phyloP scores from a whole-genome alignment of 768 basidiomycete genomes.

The Mycena olivaceomarginata region DNA sequence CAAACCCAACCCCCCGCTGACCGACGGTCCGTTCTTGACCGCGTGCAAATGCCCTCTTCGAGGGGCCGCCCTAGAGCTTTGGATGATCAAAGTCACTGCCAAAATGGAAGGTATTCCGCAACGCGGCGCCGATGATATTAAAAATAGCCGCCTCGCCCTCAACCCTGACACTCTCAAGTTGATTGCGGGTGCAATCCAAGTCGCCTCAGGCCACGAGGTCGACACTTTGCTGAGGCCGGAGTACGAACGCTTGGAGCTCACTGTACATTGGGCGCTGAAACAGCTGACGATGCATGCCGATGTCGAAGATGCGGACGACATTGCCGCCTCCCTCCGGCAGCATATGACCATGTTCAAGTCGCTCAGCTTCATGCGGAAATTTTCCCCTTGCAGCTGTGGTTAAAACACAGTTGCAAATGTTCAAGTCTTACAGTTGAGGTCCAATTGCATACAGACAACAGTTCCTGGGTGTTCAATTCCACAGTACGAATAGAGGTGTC shows the following conservation, averaged over 20 bases:
- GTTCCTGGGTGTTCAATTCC: too few relatives aligned
- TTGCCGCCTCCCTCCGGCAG: not conserved
- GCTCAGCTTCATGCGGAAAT: too few relatives aligned
- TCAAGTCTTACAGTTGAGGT: too few relatives aligned
- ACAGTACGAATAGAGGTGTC: too few relatives aligned
- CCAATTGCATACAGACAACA: too few relatives aligned
- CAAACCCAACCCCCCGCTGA: too few relatives aligned
- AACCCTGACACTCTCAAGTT: conserved; percentile 20
- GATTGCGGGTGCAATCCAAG: not conserved
- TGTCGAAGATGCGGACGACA: not conserved
- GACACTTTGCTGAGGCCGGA: not conserved
- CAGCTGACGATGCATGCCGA: not conserved
- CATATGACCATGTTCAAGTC: not conserved
- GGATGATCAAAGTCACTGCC: conserved; percentile 18
- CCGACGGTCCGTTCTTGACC: not conserved
- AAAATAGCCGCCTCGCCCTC: not conserved
- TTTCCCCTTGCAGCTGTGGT: too few relatives aligned
- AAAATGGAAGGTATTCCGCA: not conserved
- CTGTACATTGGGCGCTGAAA: conserved; percentile 3
- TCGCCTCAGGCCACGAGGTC: not conserved
- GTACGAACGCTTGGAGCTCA: not conserved
- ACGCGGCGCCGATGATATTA: not conserved
- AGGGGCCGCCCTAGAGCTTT: conserved; percentile 26
- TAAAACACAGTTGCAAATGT: too few relatives aligned
- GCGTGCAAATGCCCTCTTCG: conserved; percentile 20